Percentiles rank a stretch among this genome's conserved stretches.
phyloP scores from a whole-genome alignment of 345 rosid species.

The Eucalyptus urophylla region DNA sequence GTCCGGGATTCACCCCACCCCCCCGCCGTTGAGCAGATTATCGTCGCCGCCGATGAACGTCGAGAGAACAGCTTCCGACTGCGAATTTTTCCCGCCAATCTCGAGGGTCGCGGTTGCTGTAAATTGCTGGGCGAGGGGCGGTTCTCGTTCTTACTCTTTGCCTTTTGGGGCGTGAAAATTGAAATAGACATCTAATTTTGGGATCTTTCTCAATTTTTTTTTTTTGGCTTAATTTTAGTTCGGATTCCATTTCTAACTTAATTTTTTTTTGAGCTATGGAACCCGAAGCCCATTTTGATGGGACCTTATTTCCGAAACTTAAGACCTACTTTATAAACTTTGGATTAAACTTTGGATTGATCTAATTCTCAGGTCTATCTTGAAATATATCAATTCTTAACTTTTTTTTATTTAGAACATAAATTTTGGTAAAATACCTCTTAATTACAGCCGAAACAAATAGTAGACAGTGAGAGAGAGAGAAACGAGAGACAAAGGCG shows the following conservation, averaged over 20 bases:
- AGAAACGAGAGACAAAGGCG: neutral
- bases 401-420: too few species aligned
- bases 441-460: too few species aligned
- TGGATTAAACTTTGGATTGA: too few species aligned
- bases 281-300: neutral
- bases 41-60: neutral
- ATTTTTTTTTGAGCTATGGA: neutral
- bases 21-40: neutral
- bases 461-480: too few species aligned
- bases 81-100: neutral
- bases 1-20: neutral
- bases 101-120: neutral
- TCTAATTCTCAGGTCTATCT: neutral
- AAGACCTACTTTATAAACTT: too few species aligned
- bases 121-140: neutral
- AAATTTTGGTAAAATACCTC: neutral
- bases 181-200: neutral
- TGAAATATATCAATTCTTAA: neutral
- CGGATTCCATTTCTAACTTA: neutral
- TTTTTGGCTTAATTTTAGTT: neutral
- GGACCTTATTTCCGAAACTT: neutral
- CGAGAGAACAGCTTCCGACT: neutral
- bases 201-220: neutral
- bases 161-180: neutral
- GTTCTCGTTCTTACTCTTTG: neutral